These are phyloP conservation scores for Metarhizium brunneum DNA, from an alignment of 2,329 filamentous ascomycete genomes.

Conservation along the genomic window DNA sequence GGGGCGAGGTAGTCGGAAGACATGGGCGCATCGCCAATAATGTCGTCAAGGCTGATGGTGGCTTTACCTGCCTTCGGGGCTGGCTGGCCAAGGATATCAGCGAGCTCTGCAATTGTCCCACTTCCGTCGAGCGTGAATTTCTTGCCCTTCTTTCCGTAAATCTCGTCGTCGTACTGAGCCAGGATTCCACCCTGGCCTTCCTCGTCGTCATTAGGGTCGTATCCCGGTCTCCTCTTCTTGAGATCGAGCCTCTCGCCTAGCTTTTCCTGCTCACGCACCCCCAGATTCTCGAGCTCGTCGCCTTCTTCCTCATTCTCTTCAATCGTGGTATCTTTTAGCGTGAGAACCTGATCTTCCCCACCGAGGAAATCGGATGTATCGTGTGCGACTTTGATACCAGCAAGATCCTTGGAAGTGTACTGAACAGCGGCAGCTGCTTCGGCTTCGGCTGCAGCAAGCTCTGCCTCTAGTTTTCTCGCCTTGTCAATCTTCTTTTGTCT, in stretches of 20 bases:
- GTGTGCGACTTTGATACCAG: constrained; percentile 86
- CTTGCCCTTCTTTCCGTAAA: constrained; percentile 81
- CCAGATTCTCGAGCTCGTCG: constrained; percentile 77
- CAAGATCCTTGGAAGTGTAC: constrained; percentile 78
- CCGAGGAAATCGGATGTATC: constrained; percentile 75
- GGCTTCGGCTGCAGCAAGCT: constrained; percentile 68
- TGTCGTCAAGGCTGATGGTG: constrained; percentile 72
- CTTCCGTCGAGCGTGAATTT: constrained; percentile 77
- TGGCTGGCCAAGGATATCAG: constrained; percentile 44
- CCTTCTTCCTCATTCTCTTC: constrained; percentile 76
- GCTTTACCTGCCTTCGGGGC: constrained; percentile 53
- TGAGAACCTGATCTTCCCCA: constrained; percentile 79
- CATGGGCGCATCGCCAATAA: constrained; percentile 35
- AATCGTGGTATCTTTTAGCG: constrained; percentile 87
- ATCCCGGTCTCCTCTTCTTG: constrained; percentile 84
- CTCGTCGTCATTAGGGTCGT: constrained; percentile 73
- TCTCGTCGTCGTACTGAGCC: constrained; percentile 92
- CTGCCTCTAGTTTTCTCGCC: constrained; percentile 61
- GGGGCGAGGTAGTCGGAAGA: constrained; percentile 81
- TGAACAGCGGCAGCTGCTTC: constrained; percentile 52
- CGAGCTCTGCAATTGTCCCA: constrained; percentile 58
- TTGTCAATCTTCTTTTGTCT: constrained; percentile 84
- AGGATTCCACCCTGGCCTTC: constrained; percentile 60
- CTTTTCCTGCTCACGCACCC: constrained; percentile 62
- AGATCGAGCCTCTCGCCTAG: constrained; percentile 68